Base-by-base conservation (phyloP, 495 filamentous ascomycete genomes). In the Halenospora varia region DNA sequence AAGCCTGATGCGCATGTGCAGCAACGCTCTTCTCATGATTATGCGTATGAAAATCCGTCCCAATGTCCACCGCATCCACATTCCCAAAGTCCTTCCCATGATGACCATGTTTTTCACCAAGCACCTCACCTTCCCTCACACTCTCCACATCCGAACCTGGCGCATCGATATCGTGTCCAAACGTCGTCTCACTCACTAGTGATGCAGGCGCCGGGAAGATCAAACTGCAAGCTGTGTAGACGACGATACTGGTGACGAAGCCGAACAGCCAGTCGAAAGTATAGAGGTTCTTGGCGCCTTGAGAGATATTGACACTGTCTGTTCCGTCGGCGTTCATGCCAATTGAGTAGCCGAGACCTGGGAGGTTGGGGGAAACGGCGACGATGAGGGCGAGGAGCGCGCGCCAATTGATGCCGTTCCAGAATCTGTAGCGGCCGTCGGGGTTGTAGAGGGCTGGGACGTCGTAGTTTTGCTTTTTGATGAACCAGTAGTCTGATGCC, bases 401-500 rank as follows among this genome's bases (percentile, higher is more conserved):
- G 15, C 85, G 80, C 82, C 82, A 88, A 62, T 90, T 89, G 25
- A 82, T 70, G 4, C 84, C 82, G 22, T 65, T 58, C 8, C 62
- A 65, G 64, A 78, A 82, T 10, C 70, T 66, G 69, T 88, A 89
- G 10, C 81, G 73, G 1, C 79, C 78, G 25, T 75, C 53, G 0
- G 77, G 77, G 49, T 81, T 61, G 61, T 86, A 86, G 2, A 86
- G 68, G 10, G 74, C 75, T 1, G 82, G 76, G 0, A 81, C 75
- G 64, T 89, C 83, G 62, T 85, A 83, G 45, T 79, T 74, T 29
- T 75, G 66, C 17, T 63, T 65, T 59, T 88, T 84, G 15, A 89
- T 68, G 50, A 86, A 64, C 85, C 84, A 89, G 68, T 80, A 89
- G 63, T 90, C 87, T 17, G 77, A 76, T 0, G 80, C 71, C 71